Conservation (phyloP, 768 basidiomycete genomes). For the Hericium erinaceus region DNA sequence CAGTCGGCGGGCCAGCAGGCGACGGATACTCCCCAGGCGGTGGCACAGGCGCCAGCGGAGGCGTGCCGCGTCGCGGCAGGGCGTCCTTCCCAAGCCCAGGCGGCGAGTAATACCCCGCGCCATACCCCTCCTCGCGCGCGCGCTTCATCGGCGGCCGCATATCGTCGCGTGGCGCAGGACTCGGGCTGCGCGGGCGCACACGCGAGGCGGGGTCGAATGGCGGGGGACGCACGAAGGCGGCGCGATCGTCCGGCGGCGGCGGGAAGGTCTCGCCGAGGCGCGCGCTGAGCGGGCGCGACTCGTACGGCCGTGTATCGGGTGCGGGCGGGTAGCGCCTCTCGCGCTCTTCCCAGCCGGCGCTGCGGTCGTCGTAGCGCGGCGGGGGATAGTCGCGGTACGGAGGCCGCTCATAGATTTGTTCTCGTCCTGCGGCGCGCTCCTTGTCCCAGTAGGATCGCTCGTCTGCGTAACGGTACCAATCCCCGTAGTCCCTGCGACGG, state of each 20-base stretch:
- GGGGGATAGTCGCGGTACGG: background rate
- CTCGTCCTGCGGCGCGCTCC: background rate
- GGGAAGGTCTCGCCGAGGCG: slow-evolving; percentile 5
- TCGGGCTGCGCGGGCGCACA: slow-evolving; percentile 12
- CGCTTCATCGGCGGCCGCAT: slow-evolving; percentile 11
- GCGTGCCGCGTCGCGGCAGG: background rate
- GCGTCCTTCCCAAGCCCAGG: slow-evolving; percentile 3
- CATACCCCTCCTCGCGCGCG: slow-evolving; percentile 8
- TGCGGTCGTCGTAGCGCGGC: background rate
- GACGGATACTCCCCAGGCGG: background rate
- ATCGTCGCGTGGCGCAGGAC: slow-evolving; percentile 2
- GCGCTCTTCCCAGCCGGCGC: background rate
- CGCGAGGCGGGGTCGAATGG: slow-evolving; percentile 2
- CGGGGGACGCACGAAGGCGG: background rate
- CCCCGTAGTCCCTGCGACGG: background rate
- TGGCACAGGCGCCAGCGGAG: background rate
- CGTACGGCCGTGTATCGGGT: background rate
- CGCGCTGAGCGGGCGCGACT: slow-evolving; percentile 7
- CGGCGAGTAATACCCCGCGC: background rate
- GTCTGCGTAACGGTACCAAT: background rate
- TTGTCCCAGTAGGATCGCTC: background rate
- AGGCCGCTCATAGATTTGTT: background rate
- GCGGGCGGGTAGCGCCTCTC: background rate
- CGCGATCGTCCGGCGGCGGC: background rate
- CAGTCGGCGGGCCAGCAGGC: background rate